Evolutionary conservation across 352 stramenopile genomes (phyloP).

Genomic region (Elongisporangium anandrum): DNA sequence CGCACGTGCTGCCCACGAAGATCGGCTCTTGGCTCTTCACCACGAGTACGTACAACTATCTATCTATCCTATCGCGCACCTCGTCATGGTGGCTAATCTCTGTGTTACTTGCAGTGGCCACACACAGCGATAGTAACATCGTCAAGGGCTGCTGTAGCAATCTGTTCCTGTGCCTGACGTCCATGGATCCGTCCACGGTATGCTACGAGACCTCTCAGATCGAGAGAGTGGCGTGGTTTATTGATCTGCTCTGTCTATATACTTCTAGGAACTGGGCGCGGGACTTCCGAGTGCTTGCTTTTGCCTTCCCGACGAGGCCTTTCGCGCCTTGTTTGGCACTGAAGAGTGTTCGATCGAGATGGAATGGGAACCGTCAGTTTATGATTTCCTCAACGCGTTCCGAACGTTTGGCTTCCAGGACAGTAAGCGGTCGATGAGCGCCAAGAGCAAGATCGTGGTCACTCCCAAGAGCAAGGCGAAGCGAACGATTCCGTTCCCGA

Average conservation of each 20-base stretch:
- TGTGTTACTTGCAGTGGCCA: slow-evolving; percentile 46
- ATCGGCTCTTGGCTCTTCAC: slow-evolving; percentile 79
- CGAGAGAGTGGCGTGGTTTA: background rate
- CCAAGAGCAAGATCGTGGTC: slow-evolving; percentile 66
- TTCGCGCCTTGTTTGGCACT: slow-evolving; percentile 27
- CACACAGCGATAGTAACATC: slow-evolving; percentile 60
- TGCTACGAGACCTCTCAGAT: background rate
- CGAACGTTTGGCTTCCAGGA: slow-evolving; percentile 77
- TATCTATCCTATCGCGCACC: background rate
- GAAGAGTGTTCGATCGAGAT: slow-evolving; percentile 38
- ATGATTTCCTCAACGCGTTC: slow-evolving; percentile 77
- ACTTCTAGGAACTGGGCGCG: slow-evolving; percentile 29
- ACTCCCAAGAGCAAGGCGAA: slow-evolving; percentile 21
- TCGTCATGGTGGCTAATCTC: slow-evolving; percentile 2
- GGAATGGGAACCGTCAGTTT: slow-evolving; percentile 65
- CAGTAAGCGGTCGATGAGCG: slow-evolving; percentile 80
- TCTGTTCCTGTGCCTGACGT: slow-evolving; percentile 46
- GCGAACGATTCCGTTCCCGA: slow-evolving; percentile 47
- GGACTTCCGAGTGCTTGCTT: slow-evolving; percentile 50
- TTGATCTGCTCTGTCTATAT: background rate
- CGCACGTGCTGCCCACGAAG: slow-evolving; percentile 34
- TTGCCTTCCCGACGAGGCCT: slow-evolving; percentile 45
- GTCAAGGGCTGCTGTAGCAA: slow-evolving; percentile 72
- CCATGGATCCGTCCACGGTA: slow-evolving; percentile 5
- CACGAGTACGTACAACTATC: slow-evolving; percentile 42